Evolutionary conservation across 495 filamentous ascomycete genomes (phyloP).

Genomic region (Xylaria nigripes): DNA sequence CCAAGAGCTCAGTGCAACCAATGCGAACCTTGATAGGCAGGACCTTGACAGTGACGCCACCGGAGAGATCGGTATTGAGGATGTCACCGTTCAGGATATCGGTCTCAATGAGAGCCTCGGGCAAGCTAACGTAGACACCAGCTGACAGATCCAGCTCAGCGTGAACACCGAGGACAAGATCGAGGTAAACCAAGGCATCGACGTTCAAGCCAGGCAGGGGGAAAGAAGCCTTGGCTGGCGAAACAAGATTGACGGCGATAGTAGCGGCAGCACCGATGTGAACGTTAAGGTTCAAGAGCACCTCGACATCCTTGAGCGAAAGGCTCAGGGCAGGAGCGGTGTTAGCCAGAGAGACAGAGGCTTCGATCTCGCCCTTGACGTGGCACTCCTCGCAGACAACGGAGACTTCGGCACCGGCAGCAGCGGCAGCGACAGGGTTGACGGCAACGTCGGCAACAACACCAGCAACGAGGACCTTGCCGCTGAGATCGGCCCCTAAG

Average conservation of each 20-base stretch:
- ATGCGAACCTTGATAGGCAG: conserved; percentile 25
- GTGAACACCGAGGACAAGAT: conserved; percentile 33
- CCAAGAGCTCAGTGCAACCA: conserved; percentile 26
- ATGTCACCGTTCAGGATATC: conserved; percentile 35
- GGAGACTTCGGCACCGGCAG: conserved; percentile 19
- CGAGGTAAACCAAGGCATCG: conserved; percentile 31
- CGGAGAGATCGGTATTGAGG: conserved; percentile 24
- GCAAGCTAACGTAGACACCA: conserved; percentile 34
- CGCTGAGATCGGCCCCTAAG: conserved; percentile 20
- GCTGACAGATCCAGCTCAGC: conserved; percentile 33
- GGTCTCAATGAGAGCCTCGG: conserved; percentile 29
- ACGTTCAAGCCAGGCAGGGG: conserved; percentile 29
- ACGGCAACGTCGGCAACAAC: conserved; percentile 18
- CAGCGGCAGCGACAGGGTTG: conserved; percentile 14
- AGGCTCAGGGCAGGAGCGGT: conserved; percentile 27
- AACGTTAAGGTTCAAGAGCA: conserved; percentile 29
- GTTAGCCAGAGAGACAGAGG: conserved; percentile 25
- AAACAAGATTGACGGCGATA: conserved; percentile 31
- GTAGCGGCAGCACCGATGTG: conserved; percentile 26
- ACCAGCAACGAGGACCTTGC: conserved; percentile 20
- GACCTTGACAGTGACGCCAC: conserved; percentile 25
- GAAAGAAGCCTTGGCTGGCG: conserved; percentile 23
- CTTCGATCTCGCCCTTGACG: conserved; percentile 29
- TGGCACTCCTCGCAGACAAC: conserved; percentile 28
- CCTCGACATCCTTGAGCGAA: conserved; percentile 27